Evolutionary conservation across 2,329 filamentous ascomycete species (phyloP).

Genomic region (Fonsecaea pedrosoi): DNA sequence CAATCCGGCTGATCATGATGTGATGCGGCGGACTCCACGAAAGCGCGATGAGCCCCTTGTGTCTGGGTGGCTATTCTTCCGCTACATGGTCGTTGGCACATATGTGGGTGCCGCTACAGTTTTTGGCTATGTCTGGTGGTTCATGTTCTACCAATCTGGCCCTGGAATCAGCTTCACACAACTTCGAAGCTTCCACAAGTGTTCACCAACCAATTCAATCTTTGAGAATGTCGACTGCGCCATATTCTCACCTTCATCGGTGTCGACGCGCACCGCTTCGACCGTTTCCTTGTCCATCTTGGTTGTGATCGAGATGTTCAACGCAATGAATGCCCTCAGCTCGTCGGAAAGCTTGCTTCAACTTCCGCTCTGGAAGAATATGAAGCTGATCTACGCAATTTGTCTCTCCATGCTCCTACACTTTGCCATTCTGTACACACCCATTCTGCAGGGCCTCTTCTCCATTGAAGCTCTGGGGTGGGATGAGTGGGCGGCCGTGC

Average conservation of each 20-base stretch:
- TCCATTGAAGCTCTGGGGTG: conserved; percentile 85
- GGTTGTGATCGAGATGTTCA: conserved; percentile 99
- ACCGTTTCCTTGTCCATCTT: conserved; percentile 90
- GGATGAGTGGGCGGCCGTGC: conserved; percentile 90
- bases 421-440: conserved; percentile 90
- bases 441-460: conserved; percentile 86
- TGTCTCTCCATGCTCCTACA: conserved; percentile 90
- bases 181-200: conserved; percentile 91
- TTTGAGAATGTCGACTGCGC: conserved; percentile 90
- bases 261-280: conserved; percentile 78
- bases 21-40: conserved; percentile 90
- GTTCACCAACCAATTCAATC: conserved; percentile 65
- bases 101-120: conserved; percentile 96
- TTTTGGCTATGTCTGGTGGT: conserved; percentile 99
- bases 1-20: conserved; percentile 97
- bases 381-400: conserved; percentile 97
- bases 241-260: conserved; percentile 85
- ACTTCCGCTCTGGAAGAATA: conserved; percentile 95
- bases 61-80: conserved; percentile 94
- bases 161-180: conserved; percentile 92
- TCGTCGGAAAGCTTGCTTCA: conserved; percentile 94
- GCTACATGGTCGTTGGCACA: conserved; percentile 93
- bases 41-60: conserved; percentile 94
- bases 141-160: conserved; percentile 91
- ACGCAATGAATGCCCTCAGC: conserved; percentile 96